Evolutionary conservation across 2,329 filamentous ascomycete genomes (phyloP).

Genomic region (Falciphora oryzae): DNA sequence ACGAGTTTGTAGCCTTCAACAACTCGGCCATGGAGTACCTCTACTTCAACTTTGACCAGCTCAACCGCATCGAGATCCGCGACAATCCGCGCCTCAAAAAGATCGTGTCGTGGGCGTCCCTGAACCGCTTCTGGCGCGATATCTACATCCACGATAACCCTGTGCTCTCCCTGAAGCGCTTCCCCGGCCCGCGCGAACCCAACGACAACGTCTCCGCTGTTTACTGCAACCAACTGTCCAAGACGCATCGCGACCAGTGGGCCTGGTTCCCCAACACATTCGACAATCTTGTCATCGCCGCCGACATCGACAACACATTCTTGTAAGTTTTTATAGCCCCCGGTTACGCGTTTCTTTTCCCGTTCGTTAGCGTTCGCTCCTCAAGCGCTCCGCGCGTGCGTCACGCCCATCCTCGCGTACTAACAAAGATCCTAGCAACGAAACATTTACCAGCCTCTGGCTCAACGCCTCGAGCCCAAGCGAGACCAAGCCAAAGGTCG

Average conservation of each 20-base stretch:
- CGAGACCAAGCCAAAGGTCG: conserved; percentile 8
- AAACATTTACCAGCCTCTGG: conserved; percentile 4
- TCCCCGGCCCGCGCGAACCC: not conserved
- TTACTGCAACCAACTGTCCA: conserved; percentile 3
- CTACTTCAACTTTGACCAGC: conserved; percentile 10
- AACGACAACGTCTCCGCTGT: conserved; percentile 7
- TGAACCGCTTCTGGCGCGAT: conserved; percentile 7
- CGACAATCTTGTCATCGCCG: conserved; percentile 8
- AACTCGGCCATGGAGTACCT: conserved; percentile 10
- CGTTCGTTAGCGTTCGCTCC: not conserved
- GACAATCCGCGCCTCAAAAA: conserved; percentile 10
- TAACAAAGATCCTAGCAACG: conserved; percentile 3
- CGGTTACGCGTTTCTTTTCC: not conserved
- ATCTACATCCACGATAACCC: conserved; percentile 11
- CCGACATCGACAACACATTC: conserved; percentile 10
- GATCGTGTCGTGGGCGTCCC: conserved; percentile 7
- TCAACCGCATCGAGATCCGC: conserved; percentile 8
- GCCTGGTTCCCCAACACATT: conserved; percentile 9
- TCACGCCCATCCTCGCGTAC: not conserved
- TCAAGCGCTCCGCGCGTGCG: not conserved
- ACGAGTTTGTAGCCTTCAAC: conserved; percentile 11
- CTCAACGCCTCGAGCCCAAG: conserved; percentile 4
- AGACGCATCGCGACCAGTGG: conserved; percentile 7
- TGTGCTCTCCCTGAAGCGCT: conserved; percentile 4
- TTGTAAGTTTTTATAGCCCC: conserved; percentile 8